Base-by-base conservation (phyloP, 345 rosid genomes). In the Citrus medica region DNA sequence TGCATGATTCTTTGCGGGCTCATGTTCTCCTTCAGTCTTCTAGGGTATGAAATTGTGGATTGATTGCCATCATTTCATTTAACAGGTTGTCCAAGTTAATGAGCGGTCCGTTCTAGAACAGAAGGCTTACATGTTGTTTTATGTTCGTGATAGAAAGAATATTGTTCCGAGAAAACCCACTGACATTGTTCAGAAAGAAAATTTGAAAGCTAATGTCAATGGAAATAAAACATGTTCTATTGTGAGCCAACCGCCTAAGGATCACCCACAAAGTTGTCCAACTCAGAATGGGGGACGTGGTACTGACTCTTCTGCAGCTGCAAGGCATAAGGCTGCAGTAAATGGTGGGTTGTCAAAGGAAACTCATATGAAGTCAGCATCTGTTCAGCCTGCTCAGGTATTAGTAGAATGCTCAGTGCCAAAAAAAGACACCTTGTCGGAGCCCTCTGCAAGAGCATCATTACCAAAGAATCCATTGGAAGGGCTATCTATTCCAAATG, bases 71-170 rank as follows among this genome's bases (percentile, higher is more conserved):
- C 40, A 71, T 64, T 82, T 73, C 27, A 78, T 84, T 82, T 68
- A 77, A 76, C 92, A 95, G 99, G 99, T 95, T 79, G 37, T 73
- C 74, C 95, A 87, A 82, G 99, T 94, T 79, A 86, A 90, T 33
- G 98, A 96, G 87, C 90, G 86, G 75, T 79, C 83, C 32, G 98
- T 96, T 73, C 84, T 94, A 65, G 86, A 92, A 7, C 98, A 96
- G 85, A 94, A 92, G 89, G 99, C 99, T 46, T 96, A 96, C 82
- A 96, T 96, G 99, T 74, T 96, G 77, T 96, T 96, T 85, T 96
- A 96, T 88, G 98, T 96, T 53, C 98, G 95, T 76, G 98, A 92
- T 79, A 85, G 93, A 87, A 90, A 81, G 80, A 83, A 83, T 86
- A 24, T 69, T 53, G 74, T 82, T 78, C 82, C 85, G 1, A 92